These are phyloP conservation scores for Pythium myriotylum DNA, from an alignment of 352 stramenopile genomes.

Conservation along the genomic window DNA sequence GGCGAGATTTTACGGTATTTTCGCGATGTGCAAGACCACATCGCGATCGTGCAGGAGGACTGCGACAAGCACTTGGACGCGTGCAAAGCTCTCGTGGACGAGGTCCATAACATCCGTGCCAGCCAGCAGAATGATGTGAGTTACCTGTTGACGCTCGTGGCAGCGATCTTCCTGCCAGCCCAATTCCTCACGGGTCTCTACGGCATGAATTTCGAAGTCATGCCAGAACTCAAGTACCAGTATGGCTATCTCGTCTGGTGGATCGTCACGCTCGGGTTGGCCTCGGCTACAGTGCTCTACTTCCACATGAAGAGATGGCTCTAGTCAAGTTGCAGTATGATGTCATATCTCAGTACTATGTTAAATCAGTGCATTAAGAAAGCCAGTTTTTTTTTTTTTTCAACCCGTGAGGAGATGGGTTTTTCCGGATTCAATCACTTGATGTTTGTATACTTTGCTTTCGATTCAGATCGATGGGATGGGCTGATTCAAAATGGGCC, in stretches of 20 bases:
- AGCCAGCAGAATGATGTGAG: slow-evolving; percentile 75
- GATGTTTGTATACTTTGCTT: background rate
- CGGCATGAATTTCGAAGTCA: slow-evolving; percentile 90
- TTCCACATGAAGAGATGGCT: slow-evolving; percentile 82
- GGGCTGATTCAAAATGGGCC: background rate
- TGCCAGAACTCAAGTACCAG: slow-evolving; percentile 79
- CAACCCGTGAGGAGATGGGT: background rate
- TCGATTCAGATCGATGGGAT: slow-evolving; percentile 2
- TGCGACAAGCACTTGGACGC: slow-evolving; percentile 79
- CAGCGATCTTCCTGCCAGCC: slow-evolving; percentile 79
- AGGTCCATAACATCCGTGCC: slow-evolving; percentile 67
- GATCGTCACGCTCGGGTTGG: slow-evolving; percentile 55
- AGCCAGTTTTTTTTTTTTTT: slow-evolving; percentile 9
- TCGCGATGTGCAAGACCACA: slow-evolving; percentile 84
- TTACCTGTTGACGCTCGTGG: slow-evolving; percentile 81
- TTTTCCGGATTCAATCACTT: background rate
- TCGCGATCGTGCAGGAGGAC: slow-evolving; percentile 79
- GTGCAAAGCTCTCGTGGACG: slow-evolving; percentile 65
- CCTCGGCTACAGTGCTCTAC: slow-evolving; percentile 43
- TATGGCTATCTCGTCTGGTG: slow-evolving; percentile 86
- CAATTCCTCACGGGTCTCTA: slow-evolving; percentile 90
- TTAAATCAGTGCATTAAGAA: slow-evolving; percentile 8
- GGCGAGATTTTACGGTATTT: slow-evolving; percentile 80
- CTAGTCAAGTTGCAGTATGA: slow-evolving; percentile 26
- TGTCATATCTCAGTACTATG: slow-evolving; percentile 21